Base-by-base conservation (phyloP, 2,329 filamentous ascomycete species). In the Tolypocladium guangdongense region DNA sequence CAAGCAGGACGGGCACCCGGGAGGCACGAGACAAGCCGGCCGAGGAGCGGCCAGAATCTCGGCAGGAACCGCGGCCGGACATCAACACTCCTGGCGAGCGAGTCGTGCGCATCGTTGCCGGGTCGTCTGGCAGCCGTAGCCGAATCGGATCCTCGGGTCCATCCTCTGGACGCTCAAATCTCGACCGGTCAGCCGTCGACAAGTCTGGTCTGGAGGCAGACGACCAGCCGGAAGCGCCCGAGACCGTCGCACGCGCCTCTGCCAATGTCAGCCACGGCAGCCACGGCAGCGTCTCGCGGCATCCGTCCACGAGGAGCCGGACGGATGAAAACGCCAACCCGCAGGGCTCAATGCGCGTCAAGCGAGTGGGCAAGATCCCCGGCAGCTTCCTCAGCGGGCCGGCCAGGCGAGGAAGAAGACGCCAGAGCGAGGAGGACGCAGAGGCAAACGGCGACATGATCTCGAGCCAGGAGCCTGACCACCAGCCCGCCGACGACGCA, bases 381-480 rank as follows among this genome's bases (percentile, higher is more conserved):
- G 89, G 88, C 1, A 86, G 82, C 55, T 91, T 92, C 59, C 73
- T 93, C 24, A 90, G 87, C 60, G 88, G 87, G 1, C 89, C 89
- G 32, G 87, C 89, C 22, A 81, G 89, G 52, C 78, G 90, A 59
- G 89, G 88, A 30, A 79, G 87, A 56, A 77, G 84, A 58, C 74
- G 82, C 54, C 78, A 78, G 61, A 87, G 84, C 60, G 84, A 87
- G 57, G 85, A 88, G 57, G 83, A 86, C 39, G 79, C 66, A 7
- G 78, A 78, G 53, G 67, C 54, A 2, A 67, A 74, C 36, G 67
- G 59, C 8, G 75, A 78, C 8, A 58, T 73, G 35, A 60, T 60
- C 51, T 67, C 68, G 7, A 70, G 63, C 59, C 73, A 73, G 33
- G 75, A 80, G 20, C 63, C 64, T 2, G 75, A 74, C 18, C 66